Evolutionary conservation across 768 basidiomycete species (phyloP), one percentile per base, ranked within the genome.

Genomic region (Clitopilus hobsonii): DNA sequence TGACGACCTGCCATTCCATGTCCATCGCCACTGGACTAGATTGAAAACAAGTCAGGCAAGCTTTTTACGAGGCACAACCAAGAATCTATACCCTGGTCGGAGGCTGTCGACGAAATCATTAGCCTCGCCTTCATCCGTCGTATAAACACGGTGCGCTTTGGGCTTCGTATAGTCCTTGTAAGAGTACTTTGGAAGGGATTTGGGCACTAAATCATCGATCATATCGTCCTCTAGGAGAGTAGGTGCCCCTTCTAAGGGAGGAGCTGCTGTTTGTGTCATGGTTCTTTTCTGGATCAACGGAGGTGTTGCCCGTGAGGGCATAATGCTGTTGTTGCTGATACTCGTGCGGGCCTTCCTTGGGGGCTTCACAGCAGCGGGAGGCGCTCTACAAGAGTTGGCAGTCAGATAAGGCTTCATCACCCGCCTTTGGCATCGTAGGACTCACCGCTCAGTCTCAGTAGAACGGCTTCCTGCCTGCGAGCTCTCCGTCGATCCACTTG

Each of bases 1-100:
- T 53, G 18, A 64, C 51, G 30, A 67, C 66, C 24, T 65, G 63
- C 71, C 71, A 72, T 55, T 72, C 71, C 45, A 70, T 61, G 54
- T 72, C 71, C 28, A 71, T 62, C 11, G 67, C 69, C 20, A 72
- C 26, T n/a, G 71, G 65, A 13, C 64, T 68, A 47, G 2, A 27
- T 25, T 16, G 13, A 27, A 16, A 11, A n/a, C n/a, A 38, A 30
- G 28, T 23, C 14, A 8, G 13, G 30, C 28, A 41, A 18, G 2
- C 14, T 5, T 13, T 32, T 18, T 6, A 23, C 3, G n/a, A 54
- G 23, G 25, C 8, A n/a, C 16, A 14, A 23, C 22, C 16, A 41
- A 36, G 30, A 16, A 52, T 27, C 14, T 60, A 26, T 30, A 68
- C 60, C 71, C 71, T 2, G 58, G 49, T 38, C 57, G 58, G 2